Conservation (phyloP, 2,329 filamentous ascomycete genomes). For the Saccharata proteae region DNA sequence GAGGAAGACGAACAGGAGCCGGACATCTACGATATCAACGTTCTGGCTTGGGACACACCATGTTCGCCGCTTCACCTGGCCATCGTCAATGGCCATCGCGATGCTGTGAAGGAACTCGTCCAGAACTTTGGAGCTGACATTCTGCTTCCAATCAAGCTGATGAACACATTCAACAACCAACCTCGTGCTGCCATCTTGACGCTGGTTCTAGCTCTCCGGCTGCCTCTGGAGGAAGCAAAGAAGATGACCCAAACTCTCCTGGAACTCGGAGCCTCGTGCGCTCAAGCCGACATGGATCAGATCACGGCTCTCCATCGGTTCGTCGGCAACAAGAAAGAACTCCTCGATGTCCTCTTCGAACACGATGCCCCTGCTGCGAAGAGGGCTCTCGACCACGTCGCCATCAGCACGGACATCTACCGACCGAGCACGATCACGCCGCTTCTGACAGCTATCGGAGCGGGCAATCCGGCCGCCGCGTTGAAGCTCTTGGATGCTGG, state of each 20-base stretch:
- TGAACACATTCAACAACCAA: constrained; percentile 32
- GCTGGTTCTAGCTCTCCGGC: constrained; percentile 52
- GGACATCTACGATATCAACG: constrained; percentile 68
- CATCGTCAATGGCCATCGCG: constrained; percentile 58
- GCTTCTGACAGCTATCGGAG: constrained; percentile 47
- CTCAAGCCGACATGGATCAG: constrained; percentile 56
- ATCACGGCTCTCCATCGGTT: constrained; percentile 56
- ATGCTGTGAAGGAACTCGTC: constrained; percentile 57
- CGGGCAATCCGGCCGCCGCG: constrained; percentile 41
- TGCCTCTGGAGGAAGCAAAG: constrained; percentile 51
- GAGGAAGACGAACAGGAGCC: constrained; percentile 54
- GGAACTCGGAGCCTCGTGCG: constrained; percentile 56
- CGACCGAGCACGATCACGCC: constrained; percentile 32
- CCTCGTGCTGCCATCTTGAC: constrained; percentile 54
- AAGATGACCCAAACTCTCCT: constrained; percentile 55
- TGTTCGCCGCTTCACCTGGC: constrained; percentile 68
- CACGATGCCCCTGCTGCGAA: constrained; percentile 49
- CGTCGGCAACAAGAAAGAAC: constrained; percentile 38
- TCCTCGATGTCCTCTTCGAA: constrained; percentile 26
- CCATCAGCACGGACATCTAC: constrained; percentile 27
- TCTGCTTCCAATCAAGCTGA: constrained; percentile 60
- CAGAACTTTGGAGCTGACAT: constrained; percentile 64
- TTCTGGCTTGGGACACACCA: constrained; percentile 66
- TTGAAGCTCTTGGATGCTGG: constrained; percentile 52
- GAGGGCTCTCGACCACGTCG: constrained; percentile 55